phyloP scores from a whole-genome alignment of 2,329 filamentous ascomycete species.

The Colletotrichum theobromicola region DNA sequence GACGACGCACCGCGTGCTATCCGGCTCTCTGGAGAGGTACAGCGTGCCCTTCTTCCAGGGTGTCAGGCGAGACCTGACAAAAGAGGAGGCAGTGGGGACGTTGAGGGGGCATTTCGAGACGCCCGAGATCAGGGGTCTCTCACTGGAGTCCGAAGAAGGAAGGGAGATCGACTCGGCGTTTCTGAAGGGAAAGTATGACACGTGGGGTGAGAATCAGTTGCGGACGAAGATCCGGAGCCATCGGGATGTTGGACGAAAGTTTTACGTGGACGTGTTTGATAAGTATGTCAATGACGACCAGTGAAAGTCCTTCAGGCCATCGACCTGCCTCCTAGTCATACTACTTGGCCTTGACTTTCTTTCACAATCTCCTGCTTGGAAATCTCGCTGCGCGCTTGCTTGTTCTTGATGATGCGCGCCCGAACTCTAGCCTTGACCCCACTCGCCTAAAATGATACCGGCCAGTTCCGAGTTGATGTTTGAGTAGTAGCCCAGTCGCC shows the following conservation, averaged over 20 bases:
- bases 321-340: slow-evolving; percentile 28
- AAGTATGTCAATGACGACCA: slow-evolving; percentile 48
- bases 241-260: slow-evolving; percentile 49
- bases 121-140: slow-evolving; percentile 6
- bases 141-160: slow-evolving; percentile 38
- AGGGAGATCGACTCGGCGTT: slow-evolving; percentile 53
- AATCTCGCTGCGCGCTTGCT: slow-evolving; percentile 29
- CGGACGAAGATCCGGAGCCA: slow-evolving; percentile 60
- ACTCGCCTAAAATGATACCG: slow-evolving; percentile 38
- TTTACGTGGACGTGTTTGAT: slow-evolving; percentile 53
- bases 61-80: slow-evolving; percentile 50
- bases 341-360: slow-evolving; percentile 35
- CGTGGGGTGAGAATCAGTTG: slow-evolving; percentile 60
- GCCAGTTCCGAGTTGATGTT: slow-evolving; percentile 28
- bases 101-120: slow-evolving; percentile 42
- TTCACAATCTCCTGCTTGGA: slow-evolving; percentile 33
- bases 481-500: slow-evolving; percentile 32
- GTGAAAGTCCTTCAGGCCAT: not conserved
- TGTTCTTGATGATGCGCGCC: slow-evolving; percentile 21
- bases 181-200: slow-evolving; percentile 53
- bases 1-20: slow-evolving; percentile 51
- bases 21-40: slow-evolving; percentile 38
- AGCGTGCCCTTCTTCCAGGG: slow-evolving; percentile 56
- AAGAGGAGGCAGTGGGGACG: slow-evolving; percentile 43
- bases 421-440: slow-evolving; percentile 38